Percentiles rank a stretch among this genome's conserved stretches.
phyloP scores from a whole-genome alignment of 345 rosid species.

The Melaleuca alternifolia region DNA sequence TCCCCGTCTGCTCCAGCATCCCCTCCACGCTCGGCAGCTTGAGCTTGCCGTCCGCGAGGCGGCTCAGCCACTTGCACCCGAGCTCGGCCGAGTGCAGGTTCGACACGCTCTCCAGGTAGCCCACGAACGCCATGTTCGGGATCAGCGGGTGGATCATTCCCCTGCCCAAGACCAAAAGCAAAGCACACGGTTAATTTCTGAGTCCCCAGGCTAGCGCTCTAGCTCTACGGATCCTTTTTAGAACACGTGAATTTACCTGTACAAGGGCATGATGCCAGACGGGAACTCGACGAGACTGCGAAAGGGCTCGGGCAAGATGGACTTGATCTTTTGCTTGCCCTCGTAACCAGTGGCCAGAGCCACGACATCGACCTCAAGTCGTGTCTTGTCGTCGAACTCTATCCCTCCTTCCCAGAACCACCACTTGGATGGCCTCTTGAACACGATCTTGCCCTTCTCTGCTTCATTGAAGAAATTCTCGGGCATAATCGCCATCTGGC shows the following conservation, averaged over 20 bases:
- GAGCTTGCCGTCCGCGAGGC: constrained; percentile 41
- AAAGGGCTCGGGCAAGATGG: constrained; percentile 74
- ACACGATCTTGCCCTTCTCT: constrained; percentile 60
- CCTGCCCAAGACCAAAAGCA: constrained; percentile 15
- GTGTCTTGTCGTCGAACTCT: constrained; percentile 54
- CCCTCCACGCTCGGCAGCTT: constrained; percentile 58
- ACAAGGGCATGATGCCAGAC: constrained; percentile 56
- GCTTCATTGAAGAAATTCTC: constrained; percentile 70
- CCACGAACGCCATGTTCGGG: constrained; percentile 74
- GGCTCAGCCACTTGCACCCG: constrained; percentile 60
- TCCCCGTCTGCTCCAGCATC: constrained; percentile 43
- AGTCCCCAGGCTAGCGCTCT: neutral
- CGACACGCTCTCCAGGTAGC: constrained; percentile 67
- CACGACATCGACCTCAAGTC: constrained; percentile 66
- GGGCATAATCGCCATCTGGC: constrained; percentile 90
- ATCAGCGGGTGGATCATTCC: constrained; percentile 76
- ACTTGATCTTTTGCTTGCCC: constrained; percentile 67
- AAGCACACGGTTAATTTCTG: neutral
- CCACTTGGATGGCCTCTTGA: constrained; percentile 67
- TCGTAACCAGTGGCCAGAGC: constrained; percentile 76
- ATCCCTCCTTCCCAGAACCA: constrained; percentile 65
- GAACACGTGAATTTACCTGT: constrained; percentile 30
- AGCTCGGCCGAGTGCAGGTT: constrained; percentile 80
- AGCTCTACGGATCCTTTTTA: neutral
- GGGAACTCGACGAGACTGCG: constrained; percentile 44